A percentile compares a stretch with the other conserved stretches of the same genome.
phyloP scores from a whole-genome alignment of 116 monocot species.

The Cymodocea nodosa region DNA sequence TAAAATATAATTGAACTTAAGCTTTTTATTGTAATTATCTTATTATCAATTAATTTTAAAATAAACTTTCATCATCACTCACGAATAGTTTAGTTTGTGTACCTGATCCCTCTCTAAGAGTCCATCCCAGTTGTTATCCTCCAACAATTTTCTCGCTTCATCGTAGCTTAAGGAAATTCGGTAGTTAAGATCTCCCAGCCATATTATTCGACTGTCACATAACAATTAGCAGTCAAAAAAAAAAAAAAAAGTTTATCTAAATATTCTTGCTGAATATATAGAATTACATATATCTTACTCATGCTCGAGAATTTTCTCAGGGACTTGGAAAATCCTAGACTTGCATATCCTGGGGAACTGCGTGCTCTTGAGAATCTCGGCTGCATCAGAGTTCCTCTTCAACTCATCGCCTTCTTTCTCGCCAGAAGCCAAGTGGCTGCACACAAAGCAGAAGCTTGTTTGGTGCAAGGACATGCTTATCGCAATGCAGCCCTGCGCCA shows the following conservation, averaged over 20 bases:
- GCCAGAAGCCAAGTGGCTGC: conserved; percentile 91
- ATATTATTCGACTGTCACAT: conserved; percentile 51
- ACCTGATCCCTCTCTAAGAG: conserved; percentile 67
- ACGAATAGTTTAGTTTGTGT: neutral
- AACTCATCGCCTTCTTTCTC: conserved; percentile 97
- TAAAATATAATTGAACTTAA: too few species aligned
- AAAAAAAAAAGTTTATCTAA: too few species aligned
- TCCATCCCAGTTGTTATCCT: conserved; percentile 58
- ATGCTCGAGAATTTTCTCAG: conserved; percentile 79
- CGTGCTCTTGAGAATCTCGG: conserved; percentile 80
- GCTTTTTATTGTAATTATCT: too few species aligned
- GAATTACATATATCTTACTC: conserved; percentile 39
- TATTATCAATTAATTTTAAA: too few species aligned
- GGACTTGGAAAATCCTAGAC: conserved; percentile 28
- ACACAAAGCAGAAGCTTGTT: conserved; percentile 87
- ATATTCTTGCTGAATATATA: neutral
- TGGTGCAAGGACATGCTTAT: conserved; percentile 82
- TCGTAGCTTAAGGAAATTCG: conserved; percentile 68
- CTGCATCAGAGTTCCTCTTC: conserved; percentile 75
- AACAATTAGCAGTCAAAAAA: neutral
- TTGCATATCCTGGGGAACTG: conserved; percentile 81
- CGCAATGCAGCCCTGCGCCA: conserved; percentile 75
- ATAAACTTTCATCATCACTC: neutral
- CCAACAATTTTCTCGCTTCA: conserved; percentile 41
- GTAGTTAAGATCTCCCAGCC: conserved; percentile 97